phyloP scores from a whole-genome alignment of 2,329 filamentous ascomycete species.

The Pleomassaria siparia region DNA sequence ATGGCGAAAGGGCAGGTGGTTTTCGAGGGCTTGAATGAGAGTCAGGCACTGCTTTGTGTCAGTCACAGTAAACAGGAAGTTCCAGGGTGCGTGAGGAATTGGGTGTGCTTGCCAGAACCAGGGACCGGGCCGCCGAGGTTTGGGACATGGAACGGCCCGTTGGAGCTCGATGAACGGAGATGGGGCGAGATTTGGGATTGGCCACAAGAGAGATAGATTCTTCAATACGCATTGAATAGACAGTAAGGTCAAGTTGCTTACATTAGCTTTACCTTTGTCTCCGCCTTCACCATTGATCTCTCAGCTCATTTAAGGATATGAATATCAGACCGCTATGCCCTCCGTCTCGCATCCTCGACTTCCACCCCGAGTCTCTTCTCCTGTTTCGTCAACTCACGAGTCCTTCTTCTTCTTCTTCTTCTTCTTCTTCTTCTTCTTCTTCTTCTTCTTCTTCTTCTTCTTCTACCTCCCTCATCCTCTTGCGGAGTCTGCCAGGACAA shows the following conservation, averaged over 20 bases:
- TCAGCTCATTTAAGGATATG: too few relatives aligned
- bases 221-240: neutral
- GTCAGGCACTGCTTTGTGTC: conserved; percentile 87
- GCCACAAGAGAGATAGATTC: neutral
- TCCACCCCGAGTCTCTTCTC: too few relatives aligned
- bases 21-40: conserved; percentile 63
- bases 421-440: too few relatives aligned
- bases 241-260: neutral
- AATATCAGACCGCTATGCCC: too few relatives aligned
- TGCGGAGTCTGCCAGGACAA: too few relatives aligned
- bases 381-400: too few relatives aligned
- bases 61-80: conserved; percentile 91
- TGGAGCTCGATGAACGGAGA: conserved; percentile 57
- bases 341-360: too few relatives aligned
- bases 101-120: conserved; percentile 80
- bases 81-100: conserved; percentile 78
- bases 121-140: conserved; percentile 66
- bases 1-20: conserved; percentile 46
- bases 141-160: conserved; percentile 63
- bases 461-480: too few relatives aligned
- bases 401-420: too few relatives aligned
- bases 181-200: conserved; percentile 62
- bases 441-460: too few relatives aligned
- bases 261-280: too few relatives aligned
- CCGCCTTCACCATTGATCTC: too few relatives aligned